Conservation (phyloP, 106 monocot genomes). For the Narthecium ossifragum region DNA sequence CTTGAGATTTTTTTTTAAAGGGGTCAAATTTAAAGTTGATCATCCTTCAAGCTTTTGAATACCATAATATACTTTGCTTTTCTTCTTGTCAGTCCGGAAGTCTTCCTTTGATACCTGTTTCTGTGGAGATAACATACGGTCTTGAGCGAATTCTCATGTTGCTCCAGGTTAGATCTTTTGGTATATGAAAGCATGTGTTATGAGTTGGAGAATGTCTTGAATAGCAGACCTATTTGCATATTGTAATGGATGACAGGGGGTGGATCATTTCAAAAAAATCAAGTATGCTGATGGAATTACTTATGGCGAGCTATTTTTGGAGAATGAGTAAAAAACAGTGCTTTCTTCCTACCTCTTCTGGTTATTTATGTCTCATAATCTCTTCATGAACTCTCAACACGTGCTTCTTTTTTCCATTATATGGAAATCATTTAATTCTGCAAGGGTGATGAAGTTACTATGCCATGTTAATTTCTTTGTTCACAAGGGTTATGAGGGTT, state of each 20-base stretch:
- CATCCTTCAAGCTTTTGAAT: too few relatives aligned
- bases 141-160: conserved; percentile 93
- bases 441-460: too few relatives aligned
- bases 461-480: too few relatives aligned
- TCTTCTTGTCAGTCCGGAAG: conserved; percentile 78
- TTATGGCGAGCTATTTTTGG: conserved; percentile 92
- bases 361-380: not conserved
- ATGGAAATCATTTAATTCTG: too few relatives aligned
- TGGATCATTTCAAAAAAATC: conserved; percentile 99
- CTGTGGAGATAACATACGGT: conserved; percentile 97
- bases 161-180: conserved; percentile 59
- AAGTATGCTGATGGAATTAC: conserved; percentile 88
- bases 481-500: too few relatives aligned
- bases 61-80: not conserved
- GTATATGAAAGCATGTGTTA: not conserved
- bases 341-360: not conserved
- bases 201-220: conserved; percentile 5
- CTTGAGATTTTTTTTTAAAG: too few relatives aligned
- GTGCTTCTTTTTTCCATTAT: too few relatives aligned
- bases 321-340: conserved; percentile 66
- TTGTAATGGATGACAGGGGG: conserved; percentile 60
- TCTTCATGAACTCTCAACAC: not conserved
- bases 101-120: conserved; percentile 71
- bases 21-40: too few relatives aligned
- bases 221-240: conserved; percentile 28